These are phyloP conservation scores for Penicillium maclennaniae DNA, from an alignment of 495 filamentous ascomycete species.

Conservation along the genomic window DNA sequence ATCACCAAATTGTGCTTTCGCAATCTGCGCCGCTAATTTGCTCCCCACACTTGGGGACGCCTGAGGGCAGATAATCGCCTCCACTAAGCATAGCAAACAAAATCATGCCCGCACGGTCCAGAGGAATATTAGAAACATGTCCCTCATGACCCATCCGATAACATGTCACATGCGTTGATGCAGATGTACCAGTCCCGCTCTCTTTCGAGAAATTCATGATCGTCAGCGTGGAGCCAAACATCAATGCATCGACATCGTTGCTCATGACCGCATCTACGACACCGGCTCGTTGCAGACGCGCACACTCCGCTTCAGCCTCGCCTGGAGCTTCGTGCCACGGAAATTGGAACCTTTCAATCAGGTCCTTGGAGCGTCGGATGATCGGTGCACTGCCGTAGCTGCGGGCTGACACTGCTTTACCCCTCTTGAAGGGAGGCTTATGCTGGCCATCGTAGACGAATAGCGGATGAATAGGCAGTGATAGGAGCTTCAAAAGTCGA, in stretches of 20 bases:
- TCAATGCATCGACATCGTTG: constrained; percentile 96
- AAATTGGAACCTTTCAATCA: constrained; percentile 83
- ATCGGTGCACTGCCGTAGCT: constrained; percentile 48
- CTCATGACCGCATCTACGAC: constrained; percentile 94
- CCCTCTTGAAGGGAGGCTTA: constrained; percentile 88
- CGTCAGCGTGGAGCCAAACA: constrained; percentile 84
- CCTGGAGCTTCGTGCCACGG: constrained; percentile 83
- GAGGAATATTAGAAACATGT: constrained; percentile 39
- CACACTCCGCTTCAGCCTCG: constrained; percentile 96
- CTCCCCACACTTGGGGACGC: constrained; percentile 80
- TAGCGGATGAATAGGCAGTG: constrained; percentile 76
- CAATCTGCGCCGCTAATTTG: constrained; percentile 84
- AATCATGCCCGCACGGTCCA: constrained; percentile 88
- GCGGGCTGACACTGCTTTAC: constrained; percentile 42
- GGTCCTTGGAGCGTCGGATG: constrained; percentile 62
- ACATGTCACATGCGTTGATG: constrained; percentile 81
- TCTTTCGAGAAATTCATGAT: constrained; percentile 84
- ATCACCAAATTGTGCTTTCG: constrained; percentile 79
- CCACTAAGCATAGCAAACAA: constrained; percentile 93
- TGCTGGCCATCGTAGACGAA: constrained; percentile 95
- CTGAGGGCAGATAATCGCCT: constrained; percentile 89
- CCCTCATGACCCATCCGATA: constrained; percentile 53
- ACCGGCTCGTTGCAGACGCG: constrained; percentile 74
- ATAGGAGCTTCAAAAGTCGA: constrained; percentile 77
- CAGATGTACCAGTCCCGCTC: constrained; percentile 53